Evolutionary conservation across 2,329 filamentous ascomycete species (phyloP), one percentile per base, ranked within the genome.

Genomic region (Xylariales sp.): DNA sequence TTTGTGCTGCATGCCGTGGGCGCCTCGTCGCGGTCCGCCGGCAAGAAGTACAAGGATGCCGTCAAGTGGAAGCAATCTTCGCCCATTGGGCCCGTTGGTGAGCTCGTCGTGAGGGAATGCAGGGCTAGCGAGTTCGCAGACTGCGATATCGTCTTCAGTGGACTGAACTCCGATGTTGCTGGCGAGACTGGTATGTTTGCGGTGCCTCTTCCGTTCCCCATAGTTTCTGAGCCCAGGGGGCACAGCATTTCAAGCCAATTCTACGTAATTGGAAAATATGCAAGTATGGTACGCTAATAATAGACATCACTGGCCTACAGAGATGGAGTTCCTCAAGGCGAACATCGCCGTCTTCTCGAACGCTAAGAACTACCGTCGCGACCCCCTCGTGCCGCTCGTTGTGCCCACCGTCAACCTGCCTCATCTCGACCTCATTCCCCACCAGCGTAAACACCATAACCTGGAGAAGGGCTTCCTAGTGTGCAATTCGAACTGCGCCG

Each of bases 401-500:
- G 90, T 97, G 7, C 93, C 93, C 2, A 95, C 89, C 15, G 90
- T 97, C 62, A 97, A 97, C 70, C 81, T 95, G 11, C 66, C 78
- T 29, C 91, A 97, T 65, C 77, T 96, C 53, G 78, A 85, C 56
- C 75, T 96, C 44, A 91, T 97, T 58, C 83, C 85, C n/a, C 83
- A 94, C 64, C 91, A 97, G 69, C 78, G 87, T 45, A 73, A 79
- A 56, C 74, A 85, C 29, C 78, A 85, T 61, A 69, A 70, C 19
- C 72, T 95, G 30, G 70, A 84, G 45, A 89, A 86, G 65, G 93
- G 93, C 17, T 95, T 97, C 69, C 69, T 97, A 25, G 88, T 96
- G 43, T 97, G 91, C 76, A 97, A 97, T 71, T 95, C 88, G 48
- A 97, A 97, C 70, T 98, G 93, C 67, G 91, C 91, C 40, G 91